Percentiles rank a stretch among this genome's conserved stretches.
phyloP scores from a whole-genome alignment of 257 asterid species.

The Eucommia ulmoides region DNA sequence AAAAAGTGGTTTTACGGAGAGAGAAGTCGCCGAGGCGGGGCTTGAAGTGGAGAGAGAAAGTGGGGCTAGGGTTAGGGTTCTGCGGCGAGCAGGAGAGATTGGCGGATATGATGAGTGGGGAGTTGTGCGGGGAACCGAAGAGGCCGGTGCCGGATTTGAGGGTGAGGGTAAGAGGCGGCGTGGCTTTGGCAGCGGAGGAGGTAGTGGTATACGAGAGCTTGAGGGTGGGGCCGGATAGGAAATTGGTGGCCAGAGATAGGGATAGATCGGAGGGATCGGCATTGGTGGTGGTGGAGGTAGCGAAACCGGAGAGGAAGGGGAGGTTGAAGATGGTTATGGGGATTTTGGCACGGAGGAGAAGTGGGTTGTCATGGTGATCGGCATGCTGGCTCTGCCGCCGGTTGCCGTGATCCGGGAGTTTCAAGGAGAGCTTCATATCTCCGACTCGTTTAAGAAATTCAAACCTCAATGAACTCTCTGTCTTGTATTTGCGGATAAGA shows the following conservation, averaged over 20 bases:
- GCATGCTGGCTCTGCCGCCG: constrained; percentile 13
- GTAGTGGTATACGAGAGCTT: constrained; percentile 59
- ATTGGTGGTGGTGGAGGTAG: constrained; percentile 86
- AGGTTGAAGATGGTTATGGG: constrained; percentile 65
- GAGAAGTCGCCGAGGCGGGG: constrained; percentile 75
- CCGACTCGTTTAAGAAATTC: too few relatives aligned
- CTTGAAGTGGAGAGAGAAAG: constrained; percentile 54
- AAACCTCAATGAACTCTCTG: too few relatives aligned
- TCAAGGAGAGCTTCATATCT: constrained; percentile 61
- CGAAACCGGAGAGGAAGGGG: constrained; percentile 69
- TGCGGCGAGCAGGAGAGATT: constrained; percentile 58
- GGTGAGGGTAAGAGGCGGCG: constrained; percentile 44
- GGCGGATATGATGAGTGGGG: constrained; percentile 70
- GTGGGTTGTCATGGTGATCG: constrained; percentile 21
- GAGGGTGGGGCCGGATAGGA: constrained; percentile 61
- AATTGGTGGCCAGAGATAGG: constrained; percentile 64
- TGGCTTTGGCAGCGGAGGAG: constrained; percentile 16
- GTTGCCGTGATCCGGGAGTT: constrained; percentile 35
- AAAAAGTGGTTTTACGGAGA: constrained; percentile 46
- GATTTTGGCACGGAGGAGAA: constrained; percentile 71
- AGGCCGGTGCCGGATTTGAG: constrained; percentile 83
- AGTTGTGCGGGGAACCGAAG: constrained; percentile 68
- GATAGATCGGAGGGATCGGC: constrained; percentile 70
- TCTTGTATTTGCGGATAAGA: too few relatives aligned
- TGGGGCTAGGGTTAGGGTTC: constrained; percentile 41